Percentiles rank a stretch among this genome's conserved stretches.
These are phyloP conservation scores for Microthlaspi erraticum DNA, from an alignment of 345 rosid species.

Conservation along the genomic window DNA sequence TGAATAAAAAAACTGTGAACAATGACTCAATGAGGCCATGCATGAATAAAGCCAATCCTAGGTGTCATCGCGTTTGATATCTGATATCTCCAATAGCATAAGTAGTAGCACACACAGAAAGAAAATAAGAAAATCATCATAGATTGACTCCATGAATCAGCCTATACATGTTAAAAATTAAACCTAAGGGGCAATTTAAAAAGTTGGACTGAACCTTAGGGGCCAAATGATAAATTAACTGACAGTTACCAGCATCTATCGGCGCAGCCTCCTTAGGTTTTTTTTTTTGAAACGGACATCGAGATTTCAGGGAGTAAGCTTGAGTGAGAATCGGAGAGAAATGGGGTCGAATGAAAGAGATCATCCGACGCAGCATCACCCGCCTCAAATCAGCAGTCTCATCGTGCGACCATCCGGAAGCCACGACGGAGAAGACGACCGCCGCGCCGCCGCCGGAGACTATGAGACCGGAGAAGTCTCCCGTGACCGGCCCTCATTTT, in stretches of 20 bases:
- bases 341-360: conserved; percentile 85
- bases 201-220: not conserved
- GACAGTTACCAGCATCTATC: conserved; percentile 32
- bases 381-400: conserved; percentile 80
- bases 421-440: conserved; percentile 49
- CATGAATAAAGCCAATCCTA: not conserved
- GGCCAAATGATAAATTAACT: conserved; percentile 17
- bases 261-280: conserved; percentile 28
- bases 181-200: not conserved
- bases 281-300: conserved; percentile 37
- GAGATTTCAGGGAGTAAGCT: conserved; percentile 31
- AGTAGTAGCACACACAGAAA: too few species aligned
- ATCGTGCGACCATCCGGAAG: conserved; percentile 72
- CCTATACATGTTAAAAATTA: not conserved
- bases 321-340: conserved; percentile 32
- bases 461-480: conserved; percentile 73
- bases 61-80: too few species aligned
- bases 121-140: too few species aligned
- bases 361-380: conserved; percentile 65
- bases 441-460: conserved; percentile 55
- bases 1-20: not conserved
- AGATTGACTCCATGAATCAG: not conserved
- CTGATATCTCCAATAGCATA: too few species aligned
- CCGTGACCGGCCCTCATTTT: conserved; percentile 58
- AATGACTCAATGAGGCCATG: not conserved